Evolutionary conservation across 2,329 filamentous ascomycete genomes (phyloP), one percentile per base, ranked within the genome.

Genomic region (Coleophoma crateriformis): DNA sequence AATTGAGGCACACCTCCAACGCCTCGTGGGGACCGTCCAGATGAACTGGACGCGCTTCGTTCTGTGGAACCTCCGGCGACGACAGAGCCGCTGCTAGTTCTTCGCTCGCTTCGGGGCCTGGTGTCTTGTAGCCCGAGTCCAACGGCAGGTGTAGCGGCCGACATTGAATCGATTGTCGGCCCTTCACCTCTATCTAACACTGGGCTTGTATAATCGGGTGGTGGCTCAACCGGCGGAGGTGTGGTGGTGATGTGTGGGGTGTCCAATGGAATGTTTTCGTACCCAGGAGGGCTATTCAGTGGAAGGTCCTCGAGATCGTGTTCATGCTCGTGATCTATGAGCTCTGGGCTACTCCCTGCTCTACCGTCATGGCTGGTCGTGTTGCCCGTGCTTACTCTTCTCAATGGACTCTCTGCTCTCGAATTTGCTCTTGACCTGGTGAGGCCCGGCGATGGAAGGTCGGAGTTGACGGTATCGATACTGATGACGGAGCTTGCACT

Each of bases 401-500:
- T 35, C 45, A 50, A 44, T 12, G 59, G 71, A n/a, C 71, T 75
- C 10, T 69, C 69, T 7, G 68, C 59, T 10, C 68, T 66, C 4
- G 78, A 79, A 50, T 67, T 66, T 4, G 68, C 64, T 20, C 70
- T 62, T 6, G 73, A 69, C n/a, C 69, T 61, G 14, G 63, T 60
- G 33, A 70, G 54, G 10, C 63, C 61, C 5, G 71, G 67, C 7
- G 74, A 71, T 14, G 68, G 68, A 5, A 73, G 54, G 45, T 70
- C 68, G 14, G 60, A 65, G 46, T 73, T 72, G 50, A 71, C 73
- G 7, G 66, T 70, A 49, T 71, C 69, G 51, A 81, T 70, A 62
- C 77, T 82, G n/a, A 79, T 60, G 14, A 79, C 69, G 1, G 81
- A 82, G 58, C 74, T 77, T n/a, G 66, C 69, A 60, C 77, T 79